These are phyloP conservation scores for Tulasnella calospora DNA, from an alignment of 768 basidiomycete genomes.

Conservation along the genomic window DNA sequence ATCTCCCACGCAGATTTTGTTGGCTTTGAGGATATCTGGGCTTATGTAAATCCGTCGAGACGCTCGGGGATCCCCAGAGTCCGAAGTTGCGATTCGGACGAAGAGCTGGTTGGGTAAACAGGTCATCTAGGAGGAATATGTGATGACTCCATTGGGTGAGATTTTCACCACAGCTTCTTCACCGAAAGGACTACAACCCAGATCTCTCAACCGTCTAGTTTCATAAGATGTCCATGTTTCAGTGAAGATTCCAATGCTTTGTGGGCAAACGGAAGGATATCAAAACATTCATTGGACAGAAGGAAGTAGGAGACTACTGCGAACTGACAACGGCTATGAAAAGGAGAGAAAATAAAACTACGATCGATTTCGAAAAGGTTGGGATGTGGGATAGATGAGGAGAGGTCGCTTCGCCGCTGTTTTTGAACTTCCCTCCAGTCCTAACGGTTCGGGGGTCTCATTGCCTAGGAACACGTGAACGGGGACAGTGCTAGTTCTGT, in stretches of 20 bases:
- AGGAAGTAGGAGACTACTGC: neutral
- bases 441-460: neutral
- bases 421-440: neutral
- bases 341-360: neutral
- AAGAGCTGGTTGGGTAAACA: neutral
- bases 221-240: neutral
- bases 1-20: constrained; percentile 21
- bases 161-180: neutral
- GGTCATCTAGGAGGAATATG: neutral
- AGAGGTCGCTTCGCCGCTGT: neutral
- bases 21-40: constrained; percentile 8
- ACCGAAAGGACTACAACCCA: neutral
- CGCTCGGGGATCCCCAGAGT: constrained; percentile 8
- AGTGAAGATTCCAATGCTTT: neutral
- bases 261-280: neutral
- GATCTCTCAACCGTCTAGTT: neutral
- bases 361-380: neutral
- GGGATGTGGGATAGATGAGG: neutral
- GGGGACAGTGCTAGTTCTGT: too few species aligned
- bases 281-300: neutral
- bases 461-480: too few species aligned
- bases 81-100: neutral
- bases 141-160: neutral
- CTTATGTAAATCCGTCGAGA: constrained; percentile 2
- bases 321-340: neutral